Evolutionary conservation across 2,329 filamentous ascomycete species (phyloP).

Genomic region (Decorospora gaudefroyi): DNA sequence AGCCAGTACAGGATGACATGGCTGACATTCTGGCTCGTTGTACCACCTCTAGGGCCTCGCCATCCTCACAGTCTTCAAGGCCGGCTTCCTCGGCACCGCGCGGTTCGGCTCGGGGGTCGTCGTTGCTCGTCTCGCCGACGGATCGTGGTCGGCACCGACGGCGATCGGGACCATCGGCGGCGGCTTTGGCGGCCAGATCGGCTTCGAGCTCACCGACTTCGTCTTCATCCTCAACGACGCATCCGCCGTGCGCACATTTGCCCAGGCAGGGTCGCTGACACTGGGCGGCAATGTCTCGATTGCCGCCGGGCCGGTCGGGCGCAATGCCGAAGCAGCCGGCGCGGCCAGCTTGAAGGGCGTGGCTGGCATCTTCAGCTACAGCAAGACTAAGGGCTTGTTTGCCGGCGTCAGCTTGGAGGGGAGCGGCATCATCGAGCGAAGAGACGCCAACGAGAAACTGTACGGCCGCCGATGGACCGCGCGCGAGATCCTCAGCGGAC

Average conservation of each 20-base stretch:
- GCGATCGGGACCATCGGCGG: constrained; percentile 81
- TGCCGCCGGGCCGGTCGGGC: constrained; percentile 88
- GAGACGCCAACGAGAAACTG: constrained; percentile 95
- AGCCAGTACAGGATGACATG: too few relatives aligned
- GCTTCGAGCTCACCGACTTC: constrained; percentile 88
- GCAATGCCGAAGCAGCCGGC: constrained; percentile 94
- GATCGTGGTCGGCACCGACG: constrained; percentile 78
- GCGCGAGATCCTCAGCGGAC: constrained; percentile 76
- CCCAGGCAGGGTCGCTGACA: constrained; percentile 87
- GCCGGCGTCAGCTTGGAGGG: constrained; percentile 94
- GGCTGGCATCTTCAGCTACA: constrained; percentile 93
- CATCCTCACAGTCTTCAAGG: constrained; percentile 84
- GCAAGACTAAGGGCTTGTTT: constrained; percentile 96
- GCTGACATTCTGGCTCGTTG: too few relatives aligned
- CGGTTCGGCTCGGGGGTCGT: constrained; percentile 83
- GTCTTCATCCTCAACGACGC: constrained; percentile 98
- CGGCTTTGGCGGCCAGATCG: constrained; percentile 83
- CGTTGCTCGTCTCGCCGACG: constrained; percentile 76
- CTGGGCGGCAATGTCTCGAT: constrained; percentile 96
- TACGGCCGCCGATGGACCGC: constrained; percentile 85
- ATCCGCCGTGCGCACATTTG: constrained; percentile 87
- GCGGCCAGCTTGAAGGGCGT: constrained; percentile 88
- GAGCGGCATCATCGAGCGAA: constrained; percentile 87
- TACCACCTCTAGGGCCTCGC: constrained; percentile 69
- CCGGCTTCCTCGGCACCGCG: constrained; percentile 80